A percentile compares a stretch with the other conserved stretches of the same genome.
Conservation (phyloP, 1,139 yeast species). For the Geotrichum aggregatum region DNA sequence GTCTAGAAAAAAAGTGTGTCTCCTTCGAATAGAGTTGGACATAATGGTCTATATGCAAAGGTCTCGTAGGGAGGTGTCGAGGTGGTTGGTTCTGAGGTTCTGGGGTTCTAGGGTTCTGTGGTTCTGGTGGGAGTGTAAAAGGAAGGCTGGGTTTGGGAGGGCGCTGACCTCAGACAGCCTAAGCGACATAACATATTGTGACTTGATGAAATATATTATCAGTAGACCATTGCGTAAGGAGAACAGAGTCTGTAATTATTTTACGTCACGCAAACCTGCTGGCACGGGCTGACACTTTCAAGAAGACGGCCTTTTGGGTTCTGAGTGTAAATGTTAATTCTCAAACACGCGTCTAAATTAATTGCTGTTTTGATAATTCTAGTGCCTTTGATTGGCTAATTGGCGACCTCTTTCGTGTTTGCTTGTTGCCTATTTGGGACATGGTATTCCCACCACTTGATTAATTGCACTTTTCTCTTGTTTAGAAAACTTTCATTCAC, state of each 20-base stretch:
- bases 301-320: too few species aligned
- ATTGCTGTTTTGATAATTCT: background rate
- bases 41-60: slow-evolving; percentile 3
- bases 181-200: too few species aligned
- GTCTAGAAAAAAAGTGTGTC: slow-evolving; percentile 30
- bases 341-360: slow-evolving; percentile 8
- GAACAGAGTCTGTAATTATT: too few species aligned
- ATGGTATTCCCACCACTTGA: slow-evolving; percentile 1
- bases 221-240: too few species aligned
- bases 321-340: too few species aligned
- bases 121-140: slow-evolving; percentile 13
- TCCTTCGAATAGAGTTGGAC: slow-evolving; percentile 25
- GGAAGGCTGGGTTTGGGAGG: slow-evolving; percentile 8
- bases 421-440: slow-evolving; percentile 7
- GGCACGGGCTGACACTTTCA: too few species aligned
- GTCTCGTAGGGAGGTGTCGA: background rate
- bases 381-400: background rate
- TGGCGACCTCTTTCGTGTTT: slow-evolving; percentile 7
- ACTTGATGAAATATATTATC: too few species aligned
- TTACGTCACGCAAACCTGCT: too few species aligned
- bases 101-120: too few species aligned
- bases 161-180: too few species aligned
- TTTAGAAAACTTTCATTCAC: background rate
- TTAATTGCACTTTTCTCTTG: slow-evolving; percentile 1
- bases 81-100: background rate